phyloP scores from a whole-genome alignment of 345 rosid species.

The Citrus glauca region DNA sequence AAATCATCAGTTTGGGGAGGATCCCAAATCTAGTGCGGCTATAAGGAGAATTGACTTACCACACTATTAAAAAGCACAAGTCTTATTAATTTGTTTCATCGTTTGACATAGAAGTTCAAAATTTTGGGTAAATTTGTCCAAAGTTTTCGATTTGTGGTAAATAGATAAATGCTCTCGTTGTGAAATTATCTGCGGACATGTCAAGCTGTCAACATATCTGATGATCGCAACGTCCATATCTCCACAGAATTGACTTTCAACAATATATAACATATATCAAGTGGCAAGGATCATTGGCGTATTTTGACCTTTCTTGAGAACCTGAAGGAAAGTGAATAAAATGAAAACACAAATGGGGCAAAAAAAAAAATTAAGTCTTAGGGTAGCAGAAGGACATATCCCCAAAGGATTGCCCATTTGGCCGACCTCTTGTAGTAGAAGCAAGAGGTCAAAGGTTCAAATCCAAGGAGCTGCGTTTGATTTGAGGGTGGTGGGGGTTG shows the following conservation, averaged over 20 bases:
- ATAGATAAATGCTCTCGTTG: not conserved
- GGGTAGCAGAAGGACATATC: no score
- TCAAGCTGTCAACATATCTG: not conserved
- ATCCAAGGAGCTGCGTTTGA: no score
- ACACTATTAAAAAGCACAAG: not conserved
- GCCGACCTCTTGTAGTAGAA: no score
- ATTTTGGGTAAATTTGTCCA: not conserved
- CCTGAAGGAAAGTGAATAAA: not conserved
- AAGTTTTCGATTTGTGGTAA: not conserved
- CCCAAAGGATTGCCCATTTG: no score
- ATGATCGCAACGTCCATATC: not conserved
- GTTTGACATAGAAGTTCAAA: not conserved
- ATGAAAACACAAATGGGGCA: not conserved
- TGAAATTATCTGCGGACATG: not conserved
- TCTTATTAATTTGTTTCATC: not conserved
- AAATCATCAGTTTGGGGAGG: not conserved
- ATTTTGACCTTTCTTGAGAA: not conserved
- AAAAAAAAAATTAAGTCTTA: not conserved
- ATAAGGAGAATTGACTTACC: not conserved
- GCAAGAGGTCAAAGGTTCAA: no score
- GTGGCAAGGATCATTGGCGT: not conserved
- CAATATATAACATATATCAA: not conserved
- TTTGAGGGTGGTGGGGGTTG: no score
- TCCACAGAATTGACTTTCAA: not conserved
- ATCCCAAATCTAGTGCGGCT: not conserved